Evolutionary conservation across 176 grass and related monocot genomes (phyloP).

Genomic region (Avena insularis): DNA sequence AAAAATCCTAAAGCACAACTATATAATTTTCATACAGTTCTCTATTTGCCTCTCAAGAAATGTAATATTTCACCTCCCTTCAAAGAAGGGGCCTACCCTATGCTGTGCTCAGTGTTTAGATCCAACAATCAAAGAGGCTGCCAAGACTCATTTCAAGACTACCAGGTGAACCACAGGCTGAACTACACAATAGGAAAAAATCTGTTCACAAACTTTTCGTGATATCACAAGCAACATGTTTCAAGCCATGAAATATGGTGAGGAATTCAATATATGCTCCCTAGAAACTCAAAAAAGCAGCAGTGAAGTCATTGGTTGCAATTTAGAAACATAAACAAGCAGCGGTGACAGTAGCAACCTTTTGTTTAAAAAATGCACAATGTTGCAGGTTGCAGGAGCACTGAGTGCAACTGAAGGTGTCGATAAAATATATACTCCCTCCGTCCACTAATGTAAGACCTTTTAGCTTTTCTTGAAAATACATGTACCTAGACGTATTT

Average conservation of each 20-base stretch:
- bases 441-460: no score
- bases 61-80: constrained; percentile 13
- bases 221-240: constrained; percentile 36
- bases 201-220: constrained; percentile 10
- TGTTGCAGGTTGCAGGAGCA: background rate
- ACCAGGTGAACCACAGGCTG: constrained; percentile 21
- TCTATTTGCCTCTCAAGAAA: constrained; percentile 8
- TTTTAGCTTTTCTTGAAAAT: no score
- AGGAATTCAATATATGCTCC: constrained; percentile 16
- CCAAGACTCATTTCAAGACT: constrained; percentile 21
- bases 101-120: constrained; percentile 13
- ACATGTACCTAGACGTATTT: no score
- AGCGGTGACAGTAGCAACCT: constrained; percentile 2
- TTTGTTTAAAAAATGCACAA: background rate
- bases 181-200: background rate
- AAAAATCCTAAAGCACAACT: constrained; percentile 21
- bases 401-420: constrained; percentile 28
- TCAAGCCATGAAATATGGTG: background rate
- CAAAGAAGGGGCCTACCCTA: background rate
- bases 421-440: background rate
- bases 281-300: constrained; percentile 22
- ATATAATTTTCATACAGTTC: background rate
- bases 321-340: constrained; percentile 36
- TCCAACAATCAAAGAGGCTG: constrained; percentile 29
- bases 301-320: constrained; percentile 21